These are phyloP conservation scores for Powellomyces hirtus DNA, from an alignment of 192 early-diverging fungal genomes.

Conservation along the genomic window DNA sequence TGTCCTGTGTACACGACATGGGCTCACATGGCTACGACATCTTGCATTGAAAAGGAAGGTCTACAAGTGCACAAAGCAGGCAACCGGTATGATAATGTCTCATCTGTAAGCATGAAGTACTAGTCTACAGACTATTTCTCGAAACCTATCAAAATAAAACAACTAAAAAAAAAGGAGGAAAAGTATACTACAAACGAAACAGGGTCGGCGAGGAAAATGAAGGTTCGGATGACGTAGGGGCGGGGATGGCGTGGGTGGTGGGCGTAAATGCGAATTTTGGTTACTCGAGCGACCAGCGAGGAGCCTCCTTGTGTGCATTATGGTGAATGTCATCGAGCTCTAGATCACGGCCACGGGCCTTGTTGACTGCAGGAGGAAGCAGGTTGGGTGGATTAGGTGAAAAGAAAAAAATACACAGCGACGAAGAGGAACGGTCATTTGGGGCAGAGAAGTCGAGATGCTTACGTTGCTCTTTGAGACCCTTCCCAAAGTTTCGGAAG, in stretches of 20 bases:
- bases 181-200: neutral
- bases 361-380: constrained; percentile 6
- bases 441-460: neutral
- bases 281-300: constrained; percentile 5
- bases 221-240: neutral
- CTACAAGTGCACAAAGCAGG: too few species aligned
- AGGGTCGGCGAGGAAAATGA: neutral
- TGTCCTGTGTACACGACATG: too few species aligned
- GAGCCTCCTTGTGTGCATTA: neutral
- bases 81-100: too few species aligned
- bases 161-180: neutral
- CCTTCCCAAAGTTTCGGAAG: constrained; percentile 65
- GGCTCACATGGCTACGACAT: too few species aligned
- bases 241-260: too few species aligned
- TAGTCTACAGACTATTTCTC: too few species aligned
- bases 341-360: constrained; percentile 11
- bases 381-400: neutral
- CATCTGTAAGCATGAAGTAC: too few species aligned
- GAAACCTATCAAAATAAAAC: too few species aligned
- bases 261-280: too few species aligned
- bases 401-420: neutral
- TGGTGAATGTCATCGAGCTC: constrained; percentile 16
- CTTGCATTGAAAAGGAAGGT: too few species aligned
- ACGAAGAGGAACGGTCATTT: too few species aligned
- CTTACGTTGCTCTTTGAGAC: constrained; percentile 58